Conservation (phyloP, 2,329 filamentous ascomycete genomes). For the Parastagonospora avenae region DNA sequence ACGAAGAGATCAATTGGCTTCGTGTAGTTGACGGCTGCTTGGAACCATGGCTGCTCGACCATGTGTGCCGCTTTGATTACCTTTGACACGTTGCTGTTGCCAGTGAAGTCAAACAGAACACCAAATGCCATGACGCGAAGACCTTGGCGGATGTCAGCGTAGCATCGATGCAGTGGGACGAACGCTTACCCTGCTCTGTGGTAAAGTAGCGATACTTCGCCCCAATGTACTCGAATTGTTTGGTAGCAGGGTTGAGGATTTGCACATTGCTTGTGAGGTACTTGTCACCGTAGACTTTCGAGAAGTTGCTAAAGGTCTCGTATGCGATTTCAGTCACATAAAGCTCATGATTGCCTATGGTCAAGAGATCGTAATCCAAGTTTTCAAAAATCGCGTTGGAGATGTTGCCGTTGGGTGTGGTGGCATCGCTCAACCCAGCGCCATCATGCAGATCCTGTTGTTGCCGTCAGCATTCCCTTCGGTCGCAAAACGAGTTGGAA, state of each 20-base stretch:
- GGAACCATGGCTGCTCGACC: constrained; percentile 65
- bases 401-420: constrained; percentile 60
- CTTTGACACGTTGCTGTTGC: constrained; percentile 66
- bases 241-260: constrained; percentile 52
- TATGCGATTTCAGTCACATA: constrained; percentile 67
- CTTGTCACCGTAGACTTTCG: constrained; percentile 60
- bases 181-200: constrained; percentile 54
- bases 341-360: constrained; percentile 68
- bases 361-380: constrained; percentile 60
- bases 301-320: constrained; percentile 64
- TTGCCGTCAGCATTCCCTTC: too few species aligned
- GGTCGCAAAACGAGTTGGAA: background rate
- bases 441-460: constrained; percentile 69
- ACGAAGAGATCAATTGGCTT: constrained; percentile 68
- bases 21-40: constrained; percentile 58
- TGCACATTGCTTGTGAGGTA: constrained; percentile 62
- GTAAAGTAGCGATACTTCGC: constrained; percentile 57
- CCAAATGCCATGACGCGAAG: constrained; percentile 60
- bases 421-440: constrained; percentile 66
- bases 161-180: background rate
- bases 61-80: constrained; percentile 61
- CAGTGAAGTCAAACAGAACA: constrained; percentile 56
- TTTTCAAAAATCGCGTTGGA: constrained; percentile 60
- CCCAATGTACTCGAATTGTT: constrained; percentile 54
- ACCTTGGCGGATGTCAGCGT: constrained; percentile 26